These are phyloP conservation scores for Silene coronaria DNA, from an alignment of 179 eudicot species.

Conservation along the genomic window DNA sequence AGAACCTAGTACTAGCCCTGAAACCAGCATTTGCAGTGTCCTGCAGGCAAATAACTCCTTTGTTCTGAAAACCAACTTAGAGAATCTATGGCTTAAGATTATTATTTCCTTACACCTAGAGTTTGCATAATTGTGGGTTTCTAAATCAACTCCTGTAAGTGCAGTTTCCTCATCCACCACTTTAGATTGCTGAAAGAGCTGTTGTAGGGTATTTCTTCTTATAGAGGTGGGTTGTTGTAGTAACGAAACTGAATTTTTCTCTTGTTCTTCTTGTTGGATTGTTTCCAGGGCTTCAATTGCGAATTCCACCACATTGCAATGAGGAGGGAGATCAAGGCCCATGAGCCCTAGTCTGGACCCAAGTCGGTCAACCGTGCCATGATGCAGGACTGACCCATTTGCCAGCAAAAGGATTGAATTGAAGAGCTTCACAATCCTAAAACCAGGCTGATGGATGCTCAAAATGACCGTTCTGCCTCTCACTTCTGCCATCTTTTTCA, in stretches of 20 bases:
- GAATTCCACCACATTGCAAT: constrained; percentile 70
- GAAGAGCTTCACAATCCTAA: constrained; percentile 75
- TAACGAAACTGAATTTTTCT: constrained; percentile 13
- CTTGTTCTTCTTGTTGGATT: constrained; percentile 34
- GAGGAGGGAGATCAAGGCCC: constrained; percentile 65
- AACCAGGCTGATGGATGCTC: constrained; percentile 94
- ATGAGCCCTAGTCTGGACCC: constrained; percentile 38
- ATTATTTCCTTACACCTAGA: constrained; percentile 53
- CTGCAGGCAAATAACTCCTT: constrained; percentile 81
- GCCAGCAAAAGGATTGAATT: constrained; percentile 67
- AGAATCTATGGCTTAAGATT: constrained; percentile 68
- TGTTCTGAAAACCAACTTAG: constrained; percentile 69
- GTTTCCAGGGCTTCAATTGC: constrained; percentile 81
- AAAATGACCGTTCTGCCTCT: constrained; percentile 66
- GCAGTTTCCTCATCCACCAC: constrained; percentile 57
- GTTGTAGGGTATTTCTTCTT: constrained; percentile 58
- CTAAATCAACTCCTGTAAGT: constrained; percentile 23
- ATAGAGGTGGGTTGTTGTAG: constrained; percentile 9
- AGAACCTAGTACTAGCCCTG: constrained; percentile 79
- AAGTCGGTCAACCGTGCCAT: constrained; percentile 70
- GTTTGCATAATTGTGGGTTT: constrained; percentile 37
- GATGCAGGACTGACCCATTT: constrained; percentile 69
- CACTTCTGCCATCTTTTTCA: constrained; percentile 76
- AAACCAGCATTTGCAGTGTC: constrained; percentile 66
- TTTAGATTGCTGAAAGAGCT: constrained; percentile 81